A percentile compares a stretch with the other conserved stretches of the same genome.
These are phyloP conservation scores for Candida vaughaniae DNA, from an alignment of 805 yeast genomes.

Conservation along the genomic window DNA sequence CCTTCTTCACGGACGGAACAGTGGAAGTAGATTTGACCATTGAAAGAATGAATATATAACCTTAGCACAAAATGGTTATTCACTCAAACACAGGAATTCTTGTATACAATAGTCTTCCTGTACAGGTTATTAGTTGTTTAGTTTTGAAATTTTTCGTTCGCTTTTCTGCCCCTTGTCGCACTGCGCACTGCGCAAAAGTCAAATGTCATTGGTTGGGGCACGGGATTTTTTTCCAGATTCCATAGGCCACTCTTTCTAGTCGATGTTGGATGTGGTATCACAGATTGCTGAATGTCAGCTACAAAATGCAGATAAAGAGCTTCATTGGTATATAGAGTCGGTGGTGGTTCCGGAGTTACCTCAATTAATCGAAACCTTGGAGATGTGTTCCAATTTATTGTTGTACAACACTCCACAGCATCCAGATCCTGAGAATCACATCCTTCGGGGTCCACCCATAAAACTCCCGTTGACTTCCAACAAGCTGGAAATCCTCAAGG, in stretches of 20 bases:
- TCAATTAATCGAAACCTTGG: conserved; percentile 36
- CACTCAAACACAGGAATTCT: conserved; percentile 8
- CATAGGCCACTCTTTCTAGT: too few species aligned
- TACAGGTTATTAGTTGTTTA: conserved; percentile 6
- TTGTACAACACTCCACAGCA: conserved; percentile 27
- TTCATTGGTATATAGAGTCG: conserved; percentile 29
- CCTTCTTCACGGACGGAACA: too few species aligned
- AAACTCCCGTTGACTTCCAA: conserved; percentile 58
- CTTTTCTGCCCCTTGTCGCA: too few species aligned
- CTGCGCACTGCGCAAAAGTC: too few species aligned
- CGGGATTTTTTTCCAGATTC: too few species aligned
- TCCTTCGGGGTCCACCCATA: conserved; percentile 41
- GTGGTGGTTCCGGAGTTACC: conserved; percentile 29
- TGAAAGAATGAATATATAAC: too few species aligned
- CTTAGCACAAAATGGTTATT: neutral
- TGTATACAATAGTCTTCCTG: conserved; percentile 10
- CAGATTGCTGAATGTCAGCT: too few species aligned
- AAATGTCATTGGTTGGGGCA: too few species aligned
- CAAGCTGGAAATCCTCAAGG: conserved; percentile 58
- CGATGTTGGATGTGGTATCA: too few species aligned
- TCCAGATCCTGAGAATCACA: conserved; percentile 8
- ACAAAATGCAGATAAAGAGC: conserved; percentile 23
- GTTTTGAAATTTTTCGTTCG: conserved; percentile 5
- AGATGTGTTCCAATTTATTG: conserved; percentile 36
- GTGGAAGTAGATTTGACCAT: too few species aligned